Evolutionary conservation across 1,284 basidiomycete species (phyloP).

Genomic region (Papiliotrema fonsecae): DNA sequence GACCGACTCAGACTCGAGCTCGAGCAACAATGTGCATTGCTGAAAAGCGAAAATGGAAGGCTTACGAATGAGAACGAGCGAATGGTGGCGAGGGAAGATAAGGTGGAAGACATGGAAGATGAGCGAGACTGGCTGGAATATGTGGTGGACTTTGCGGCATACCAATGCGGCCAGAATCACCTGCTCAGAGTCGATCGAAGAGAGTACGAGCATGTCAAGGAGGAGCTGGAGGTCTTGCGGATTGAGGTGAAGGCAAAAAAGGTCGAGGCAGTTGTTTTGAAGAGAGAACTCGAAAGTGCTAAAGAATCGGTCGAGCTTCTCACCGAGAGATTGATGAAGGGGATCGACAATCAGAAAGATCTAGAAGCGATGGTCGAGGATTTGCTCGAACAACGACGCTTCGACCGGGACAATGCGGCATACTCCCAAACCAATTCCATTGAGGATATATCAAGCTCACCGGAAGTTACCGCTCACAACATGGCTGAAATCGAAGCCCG

Average conservation of each 20-base stretch:
- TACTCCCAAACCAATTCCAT: no score
- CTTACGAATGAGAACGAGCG: background rate
- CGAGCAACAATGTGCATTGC: no score
- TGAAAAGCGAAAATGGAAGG: background rate
- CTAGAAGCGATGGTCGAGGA: background rate
- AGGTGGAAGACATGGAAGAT: conserved; percentile 76
- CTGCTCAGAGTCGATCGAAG: background rate
- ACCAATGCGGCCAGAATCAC: background rate
- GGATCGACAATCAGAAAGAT: background rate
- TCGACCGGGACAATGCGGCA: conserved; percentile 2
- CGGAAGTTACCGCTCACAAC: background rate
- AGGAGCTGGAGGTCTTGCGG: conserved; percentile 1
- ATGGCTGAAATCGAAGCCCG: background rate
- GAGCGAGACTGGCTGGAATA: conserved; percentile 11
- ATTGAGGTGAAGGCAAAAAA: background rate
- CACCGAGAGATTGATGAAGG: background rate
- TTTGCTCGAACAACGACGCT: conserved; percentile 3
- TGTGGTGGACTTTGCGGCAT: conserved; percentile 5
- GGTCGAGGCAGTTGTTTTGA: conserved; percentile 4
- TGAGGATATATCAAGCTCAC: background rate
- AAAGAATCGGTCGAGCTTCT: conserved; percentile 5
- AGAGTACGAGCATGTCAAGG: background rate
- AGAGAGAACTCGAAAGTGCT: background rate
- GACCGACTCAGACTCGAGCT: no score
- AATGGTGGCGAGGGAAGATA: conserved; percentile 57